Base-by-base conservation (phyloP, 192 early-diverging fungal species). In the Endogone sp. region DNA sequence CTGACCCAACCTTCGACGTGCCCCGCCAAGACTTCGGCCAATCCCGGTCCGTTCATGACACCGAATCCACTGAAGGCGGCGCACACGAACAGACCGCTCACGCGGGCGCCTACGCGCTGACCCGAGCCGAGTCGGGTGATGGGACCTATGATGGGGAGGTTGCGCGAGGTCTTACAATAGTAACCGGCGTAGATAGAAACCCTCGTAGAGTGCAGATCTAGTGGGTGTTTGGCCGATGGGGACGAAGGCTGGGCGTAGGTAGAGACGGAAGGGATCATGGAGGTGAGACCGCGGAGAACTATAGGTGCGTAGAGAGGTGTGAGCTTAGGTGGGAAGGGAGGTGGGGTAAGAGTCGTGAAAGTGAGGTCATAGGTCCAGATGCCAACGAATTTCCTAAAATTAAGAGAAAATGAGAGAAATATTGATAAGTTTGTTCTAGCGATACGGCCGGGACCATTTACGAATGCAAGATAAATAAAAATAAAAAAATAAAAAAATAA, bases 81-180 rank as follows among this genome's bases (percentile, higher is more conserved):
- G 59, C 59, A 60, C 10, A 60, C 59, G 27, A 60, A 60, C 24
- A 60, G 24, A 21, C 59, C 59, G 1, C 24, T 23, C 59, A 60
- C 22, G 59, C 9, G 9, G 0, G 9, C 59, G 59, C 59, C 22
- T 21, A 22, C 22, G 27, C 11, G n/a, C 11, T 13, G 11, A n/a
- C 55, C 55, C n/a, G 59, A 10, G 24, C 10, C 22, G 59, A 60
- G 59, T 6, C 59, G 59, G 10, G 6, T 8, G 4, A 60, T 28
- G 59, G 59, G 59, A 22, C 59, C 59, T 6, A 60, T 26, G 59
- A 60, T 23, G 24, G 59, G 59, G 10, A 60, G 59, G 27, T 60
- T 60, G 21, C 59, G 59, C 59, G 59, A 28, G 24, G 59, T 60
- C 21, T 60, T 60, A 21, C 59, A 60, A 22, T 60, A 60, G 59